Evolutionary conservation across 495 filamentous ascomycete genomes (phyloP), one percentile per base, ranked within the genome.

Genomic region (Rostrohypoxylon terebratum): DNA sequence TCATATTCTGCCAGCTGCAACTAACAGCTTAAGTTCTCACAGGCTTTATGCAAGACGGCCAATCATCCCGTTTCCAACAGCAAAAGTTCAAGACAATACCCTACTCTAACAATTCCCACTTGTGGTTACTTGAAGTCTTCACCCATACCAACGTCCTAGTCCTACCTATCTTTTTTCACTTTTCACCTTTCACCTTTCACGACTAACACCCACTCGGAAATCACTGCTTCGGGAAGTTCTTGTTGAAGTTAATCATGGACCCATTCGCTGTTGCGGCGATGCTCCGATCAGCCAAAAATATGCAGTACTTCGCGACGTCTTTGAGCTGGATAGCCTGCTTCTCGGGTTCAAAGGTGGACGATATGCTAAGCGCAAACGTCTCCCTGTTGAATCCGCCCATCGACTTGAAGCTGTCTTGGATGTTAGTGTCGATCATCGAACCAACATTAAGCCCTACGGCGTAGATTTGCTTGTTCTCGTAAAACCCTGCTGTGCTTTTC

Each of bases 401-500:
- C 31, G 47, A 23, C 31, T 4, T 13, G 54, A 74, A 68, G 33
- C 54, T 18, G 36, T 75, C 68, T 23, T 38, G 28, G 33, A 75
- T 75, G 59, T 75, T 84, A 66, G 89, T 90, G 44, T 84, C 84
- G 0, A 76, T 18, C 87, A 91, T 89, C 8, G 74, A 86, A 20
- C 88, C 89, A 48, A 87, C 75, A 77, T 85, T 77, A 59, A 90
- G 76, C 0, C 85, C 87, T 40, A 90, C 83, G 68, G 81, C 85
- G 50, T 84, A 82, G 73, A 91, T 89, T 20, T 87, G 86, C 76
- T 87, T 85, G 42, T 77, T 79, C 0, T 81, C 84, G 75, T 90
- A 90, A 77, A 79, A 87, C 0, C 83, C 81, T 1, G 88, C 88
- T 31, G 88, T 90, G 75, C 84, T 90, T 77, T 90, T 90, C 21